Evolutionary conservation across 1,284 basidiomycete species (phyloP), one percentile per base, ranked within the genome.

Genomic region (Ustilago xerochloae): DNA sequence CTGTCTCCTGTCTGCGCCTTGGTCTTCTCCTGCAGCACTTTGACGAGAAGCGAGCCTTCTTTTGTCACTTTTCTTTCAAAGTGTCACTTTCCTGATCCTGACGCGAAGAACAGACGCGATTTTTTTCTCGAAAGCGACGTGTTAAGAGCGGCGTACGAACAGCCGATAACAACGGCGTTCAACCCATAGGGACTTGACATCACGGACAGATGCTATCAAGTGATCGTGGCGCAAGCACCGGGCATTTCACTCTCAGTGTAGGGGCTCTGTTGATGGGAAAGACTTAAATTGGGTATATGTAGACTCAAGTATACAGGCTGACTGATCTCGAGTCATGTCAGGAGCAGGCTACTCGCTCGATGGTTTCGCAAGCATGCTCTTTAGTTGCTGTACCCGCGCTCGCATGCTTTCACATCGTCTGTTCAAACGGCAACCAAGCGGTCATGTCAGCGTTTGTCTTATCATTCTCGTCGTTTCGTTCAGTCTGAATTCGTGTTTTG

Each of bases 371-470:
- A 69, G 56, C 66, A 63, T 69, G 26, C 13, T 36, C 22, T 59
- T 63, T 41, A 69, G 60, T 56, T 69, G 24, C 47, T 59, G 16
- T 0, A 69, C 53, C 18, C 66, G 66, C 32, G 36, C 28, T 16
- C 61, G 66, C 66, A 69, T 69, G 48, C 60, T 63, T 28, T 51
- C 60, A 36, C 66, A 69, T 30, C 61, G 60, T 47, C 63, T 66
- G 36, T 36, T 10, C 12, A 30, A 22, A 26, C 12, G n/a, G 9
- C 20, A 20, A 10, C 0, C 26, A 45, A 49, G 22, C 28, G 13
- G 29, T 0, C 16, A 9, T 10, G 26, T 20, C 24, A 52, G 28
- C 15, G 30, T 53, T 36, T 46, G 29, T 36, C 3, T 18, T 22
- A 13, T 13, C 16, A 30, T 29, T n/a, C 13, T 18, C 18, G 18